phyloP scores from a whole-genome alignment of 768 basidiomycete species.

The Suillus americanus region DNA sequence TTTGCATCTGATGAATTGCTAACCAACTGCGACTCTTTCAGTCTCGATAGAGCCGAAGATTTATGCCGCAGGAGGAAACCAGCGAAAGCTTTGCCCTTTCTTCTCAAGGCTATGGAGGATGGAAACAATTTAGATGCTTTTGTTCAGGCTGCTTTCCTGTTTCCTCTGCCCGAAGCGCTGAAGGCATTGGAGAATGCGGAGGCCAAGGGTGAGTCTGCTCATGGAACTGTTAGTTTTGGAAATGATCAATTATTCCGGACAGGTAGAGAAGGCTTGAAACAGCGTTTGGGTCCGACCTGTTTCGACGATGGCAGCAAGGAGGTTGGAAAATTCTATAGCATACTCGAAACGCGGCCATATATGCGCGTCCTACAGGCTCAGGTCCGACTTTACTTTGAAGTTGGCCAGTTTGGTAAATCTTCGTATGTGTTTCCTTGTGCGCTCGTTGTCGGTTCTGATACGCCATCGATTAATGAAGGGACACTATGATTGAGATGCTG shows the following conservation, averaged over 20 bases:
- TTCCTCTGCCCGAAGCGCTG: slow-evolving; percentile 26
- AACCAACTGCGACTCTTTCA: slow-evolving; percentile 10
- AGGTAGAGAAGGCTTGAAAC: slow-evolving; percentile 32
- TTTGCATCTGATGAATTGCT: background rate
- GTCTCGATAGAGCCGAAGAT: slow-evolving; percentile 38
- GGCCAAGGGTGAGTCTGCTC: slow-evolving; percentile 15
- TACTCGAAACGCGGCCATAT: slow-evolving; percentile 43
- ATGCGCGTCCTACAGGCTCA: slow-evolving; percentile 44
- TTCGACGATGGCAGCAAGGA: slow-evolving; percentile 38
- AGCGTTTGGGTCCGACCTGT: slow-evolving; percentile 30
- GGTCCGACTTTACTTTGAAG: slow-evolving; percentile 35
- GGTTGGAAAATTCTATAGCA: slow-evolving; percentile 38
- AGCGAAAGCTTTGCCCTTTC: slow-evolving; percentile 37
- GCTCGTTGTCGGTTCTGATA: background rate
- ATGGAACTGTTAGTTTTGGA: background rate
- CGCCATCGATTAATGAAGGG: slow-evolving; percentile 20
- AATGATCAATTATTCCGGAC: background rate
- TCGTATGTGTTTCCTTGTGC: slow-evolving; percentile 26
- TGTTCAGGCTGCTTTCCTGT: slow-evolving; percentile 36
- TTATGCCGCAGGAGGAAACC: slow-evolving; percentile 33
- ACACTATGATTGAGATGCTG: slow-evolving; percentile 41
- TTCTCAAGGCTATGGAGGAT: slow-evolving; percentile 41
- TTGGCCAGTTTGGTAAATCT: slow-evolving; percentile 31
- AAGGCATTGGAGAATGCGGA: slow-evolving; percentile 29
- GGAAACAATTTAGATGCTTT: slow-evolving; percentile 40